Evolutionary conservation across 73 alveolate species (phyloP), one percentile per base, ranked within the genome.

Genomic region (Breviolum minutum): DNA sequence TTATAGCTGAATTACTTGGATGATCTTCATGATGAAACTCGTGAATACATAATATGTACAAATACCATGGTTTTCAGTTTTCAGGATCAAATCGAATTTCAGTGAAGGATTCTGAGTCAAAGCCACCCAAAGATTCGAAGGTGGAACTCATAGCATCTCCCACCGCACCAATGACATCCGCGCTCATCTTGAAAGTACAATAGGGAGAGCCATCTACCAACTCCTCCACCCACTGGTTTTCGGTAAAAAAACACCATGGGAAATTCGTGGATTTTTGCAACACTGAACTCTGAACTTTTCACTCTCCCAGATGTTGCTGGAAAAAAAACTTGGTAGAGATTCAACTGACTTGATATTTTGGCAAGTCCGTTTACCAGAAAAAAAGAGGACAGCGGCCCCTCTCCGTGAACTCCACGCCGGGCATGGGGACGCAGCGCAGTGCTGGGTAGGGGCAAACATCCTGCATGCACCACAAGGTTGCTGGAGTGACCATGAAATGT

Each of bases 361-460:
- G 54, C 54, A 40, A 40, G 54, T 40, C 54, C 54, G 54, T 40
- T 40, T 40, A 40, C 54, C 54, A 40, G 54, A 40, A 40, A 40
- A 40, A 40, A 40, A 40, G 54, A 40, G 54, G 54, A 40, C 0
- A 40, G 54, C 54, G 3, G 29, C 83, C 61, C 8, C 87, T 19
- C 54, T 90, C 96, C 77, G 76, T 40, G 87, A 90, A 90, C 88
- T 71, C 97, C 87, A 90, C 97, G 10, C 97, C 97, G 12, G 97
- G 97, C 97, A 90, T 90, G 17, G 97, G 97, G 17, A 90, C 87
- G 40, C 97, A 90, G n/a, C 97, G 97, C 13, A 17, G 4, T 13
- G 88, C 86, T 7, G 24, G 8, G 79, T 90, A 90, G 97, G 97
- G 97, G 87, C 97, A 90, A 22, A 71, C 40, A 30, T 69, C 87